Conservation (phyloP, 352 stramenopile species). For the Poterioochromonas sp. region DNA sequence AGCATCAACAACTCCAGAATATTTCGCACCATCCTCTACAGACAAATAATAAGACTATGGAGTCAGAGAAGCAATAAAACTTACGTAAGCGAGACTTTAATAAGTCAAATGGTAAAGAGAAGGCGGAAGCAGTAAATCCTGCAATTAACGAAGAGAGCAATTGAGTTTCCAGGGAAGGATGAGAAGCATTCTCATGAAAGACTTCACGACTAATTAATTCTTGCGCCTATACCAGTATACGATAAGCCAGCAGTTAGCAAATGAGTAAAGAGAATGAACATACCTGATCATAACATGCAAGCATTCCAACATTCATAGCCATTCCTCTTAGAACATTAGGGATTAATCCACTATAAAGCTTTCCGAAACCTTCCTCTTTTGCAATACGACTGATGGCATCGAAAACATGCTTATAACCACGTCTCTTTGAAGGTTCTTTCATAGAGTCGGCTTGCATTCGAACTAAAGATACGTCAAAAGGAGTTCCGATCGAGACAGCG, state of each 20-base stretch:
- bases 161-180: constrained; percentile 66
- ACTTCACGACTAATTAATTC: not conserved
- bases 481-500: constrained; percentile 89
- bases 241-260: too few species aligned
- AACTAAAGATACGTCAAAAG: constrained; percentile 93
- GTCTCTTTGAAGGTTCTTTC: constrained; percentile 69
- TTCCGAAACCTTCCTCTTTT: constrained; percentile 42
- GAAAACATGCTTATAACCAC: constrained; percentile 98
- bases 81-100: constrained; percentile 97
- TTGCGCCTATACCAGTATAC: not conserved
- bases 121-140: constrained; percentile 92
- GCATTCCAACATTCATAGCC: constrained; percentile 98
- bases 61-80: constrained; percentile 16
- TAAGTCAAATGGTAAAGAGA: constrained; percentile 95
- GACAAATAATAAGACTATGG: not conserved
- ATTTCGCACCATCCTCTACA: constrained; percentile 52
- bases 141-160: constrained; percentile 82
- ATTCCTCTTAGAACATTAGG: constrained; percentile 87
- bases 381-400: constrained; percentile 57
- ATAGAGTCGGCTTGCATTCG: constrained; percentile 93
- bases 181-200: too few species aligned
- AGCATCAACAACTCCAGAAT: constrained; percentile 87
- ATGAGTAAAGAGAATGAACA: too few species aligned
- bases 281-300: constrained; percentile 88
- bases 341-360: constrained; percentile 49